These are phyloP conservation scores for Lojkania enalia DNA, from an alignment of 2,329 filamentous ascomycete genomes.

Conservation along the genomic window DNA sequence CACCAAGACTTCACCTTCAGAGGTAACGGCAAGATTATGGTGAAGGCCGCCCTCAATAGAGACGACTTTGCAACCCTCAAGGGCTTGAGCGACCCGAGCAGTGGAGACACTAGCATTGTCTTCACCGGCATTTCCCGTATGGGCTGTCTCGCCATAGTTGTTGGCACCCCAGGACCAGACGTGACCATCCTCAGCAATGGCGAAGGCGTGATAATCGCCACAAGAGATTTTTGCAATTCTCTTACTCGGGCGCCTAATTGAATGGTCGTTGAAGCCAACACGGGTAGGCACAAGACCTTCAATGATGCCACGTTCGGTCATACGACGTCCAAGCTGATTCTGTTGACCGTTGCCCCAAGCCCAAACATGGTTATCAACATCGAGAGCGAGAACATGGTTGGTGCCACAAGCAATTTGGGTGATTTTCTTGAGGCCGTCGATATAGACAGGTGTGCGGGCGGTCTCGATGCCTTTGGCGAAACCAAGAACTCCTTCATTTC, in stretches of 20 bases:
- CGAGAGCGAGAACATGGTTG: constrained; percentile 72
- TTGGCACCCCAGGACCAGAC: constrained; percentile 86
- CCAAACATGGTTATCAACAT: constrained; percentile 65
- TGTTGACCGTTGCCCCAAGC: constrained; percentile 76
- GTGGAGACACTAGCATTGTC: constrained; percentile 73
- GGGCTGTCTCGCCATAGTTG: constrained; percentile 80
- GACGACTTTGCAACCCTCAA: constrained; percentile 66
- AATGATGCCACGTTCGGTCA: constrained; percentile 62
- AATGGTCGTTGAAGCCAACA: constrained; percentile 55
- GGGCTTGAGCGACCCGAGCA: constrained; percentile 62
- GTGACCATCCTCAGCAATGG: constrained; percentile 65
- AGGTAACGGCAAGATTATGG: constrained; percentile 67
- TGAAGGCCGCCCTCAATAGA: constrained; percentile 74
- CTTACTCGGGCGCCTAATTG: constrained; percentile 47
- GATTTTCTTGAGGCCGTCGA: constrained; percentile 69
- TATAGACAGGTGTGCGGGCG: constrained; percentile 53
- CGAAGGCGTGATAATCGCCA: constrained; percentile 82
- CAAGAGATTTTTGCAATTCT: constrained; percentile 65
- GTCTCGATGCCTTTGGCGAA: constrained; percentile 56
- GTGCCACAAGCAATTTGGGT: constrained; percentile 66
- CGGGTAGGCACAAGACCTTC: constrained; percentile 60
- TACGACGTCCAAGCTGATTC: constrained; percentile 68
- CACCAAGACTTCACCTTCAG: constrained; percentile 58
- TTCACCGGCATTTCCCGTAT: constrained; percentile 64
- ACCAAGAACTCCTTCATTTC: constrained; percentile 67